Evolutionary conservation across 1,139 yeast species (phyloP).

Genomic region (Kazachstania sp.): DNA sequence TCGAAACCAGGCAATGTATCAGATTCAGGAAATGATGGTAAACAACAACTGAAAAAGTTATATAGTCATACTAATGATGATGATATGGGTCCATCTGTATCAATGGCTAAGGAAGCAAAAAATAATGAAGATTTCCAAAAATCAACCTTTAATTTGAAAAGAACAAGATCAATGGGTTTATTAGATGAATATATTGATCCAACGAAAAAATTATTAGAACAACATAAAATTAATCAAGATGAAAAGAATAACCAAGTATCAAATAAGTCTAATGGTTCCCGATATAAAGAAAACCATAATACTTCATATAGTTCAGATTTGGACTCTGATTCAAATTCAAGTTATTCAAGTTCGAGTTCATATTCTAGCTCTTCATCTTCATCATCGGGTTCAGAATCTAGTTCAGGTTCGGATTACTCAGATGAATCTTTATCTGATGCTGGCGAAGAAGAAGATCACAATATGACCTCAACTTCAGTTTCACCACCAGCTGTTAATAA

Average conservation of each 20-base stretch:
- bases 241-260: not conserved
- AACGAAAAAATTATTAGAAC: constrained; percentile 14
- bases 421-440: constrained; percentile 10
- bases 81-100: constrained; percentile 33
- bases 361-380: not conserved
- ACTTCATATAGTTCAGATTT: not conserved
- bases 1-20: not conserved
- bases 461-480: constrained; percentile 19
- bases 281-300: constrained; percentile 6
- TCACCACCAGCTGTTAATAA: constrained; percentile 35
- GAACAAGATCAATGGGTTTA: constrained; percentile 78
- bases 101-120: constrained; percentile 54
- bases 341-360: not conserved
- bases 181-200: constrained; percentile 61
- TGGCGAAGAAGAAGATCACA: constrained; percentile 16
- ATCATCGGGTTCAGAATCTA: not conserved
- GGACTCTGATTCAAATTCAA: not conserved
- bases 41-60: not conserved
- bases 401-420: not conserved
- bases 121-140: constrained; percentile 65
- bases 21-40: not conserved
- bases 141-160: constrained; percentile 66
- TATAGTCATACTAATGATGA: constrained; percentile 10
- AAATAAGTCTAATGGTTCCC: not conserved
- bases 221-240: constrained; percentile 1